Conservation (phyloP, 371 early-diverging fungal species). For the Fennellomyces sp. region DNA sequence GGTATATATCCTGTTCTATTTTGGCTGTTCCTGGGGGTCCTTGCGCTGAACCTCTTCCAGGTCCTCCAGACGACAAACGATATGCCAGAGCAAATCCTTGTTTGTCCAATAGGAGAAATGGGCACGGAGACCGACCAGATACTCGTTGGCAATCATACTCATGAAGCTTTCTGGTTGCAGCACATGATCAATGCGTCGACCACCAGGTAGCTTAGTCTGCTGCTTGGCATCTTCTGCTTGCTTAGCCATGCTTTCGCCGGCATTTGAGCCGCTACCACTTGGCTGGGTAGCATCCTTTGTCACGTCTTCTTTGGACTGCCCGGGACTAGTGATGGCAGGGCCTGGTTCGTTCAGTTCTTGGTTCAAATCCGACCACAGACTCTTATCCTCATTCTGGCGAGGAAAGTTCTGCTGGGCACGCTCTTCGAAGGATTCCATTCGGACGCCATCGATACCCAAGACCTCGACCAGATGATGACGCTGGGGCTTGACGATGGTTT, state of each 20-base stretch:
- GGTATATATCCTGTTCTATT: background rate
- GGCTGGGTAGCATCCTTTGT: constrained; percentile 34
- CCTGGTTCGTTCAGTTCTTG: constrained; percentile 41
- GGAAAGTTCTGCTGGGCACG: constrained; percentile 16
- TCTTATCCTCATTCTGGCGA: background rate
- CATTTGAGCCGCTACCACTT: background rate
- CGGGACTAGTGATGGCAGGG: constrained; percentile 33
- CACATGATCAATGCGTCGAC: constrained; percentile 43
- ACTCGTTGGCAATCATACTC: constrained; percentile 58
- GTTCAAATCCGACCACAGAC: constrained; percentile 33
- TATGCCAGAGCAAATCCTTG: constrained; percentile 55
- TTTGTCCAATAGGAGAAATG: constrained; percentile 59
- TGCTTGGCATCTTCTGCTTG: constrained; percentile 12
- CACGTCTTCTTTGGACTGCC: constrained; percentile 33
- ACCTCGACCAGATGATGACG: constrained; percentile 42
- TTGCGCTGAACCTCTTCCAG: constrained; percentile 5
- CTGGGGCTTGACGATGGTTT: background rate
- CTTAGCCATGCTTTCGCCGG: background rate
- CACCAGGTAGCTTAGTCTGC: constrained; percentile 11
- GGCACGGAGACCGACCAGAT: constrained; percentile 49
- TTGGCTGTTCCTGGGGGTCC: background rate
- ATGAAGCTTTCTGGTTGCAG: constrained; percentile 51
- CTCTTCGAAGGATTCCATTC: constrained; percentile 27
- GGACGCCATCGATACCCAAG: constrained; percentile 42
- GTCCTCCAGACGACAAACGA: constrained; percentile 42